Evolutionary conservation across 805 yeast species (phyloP).

Genomic region (Candida verbasci): DNA sequence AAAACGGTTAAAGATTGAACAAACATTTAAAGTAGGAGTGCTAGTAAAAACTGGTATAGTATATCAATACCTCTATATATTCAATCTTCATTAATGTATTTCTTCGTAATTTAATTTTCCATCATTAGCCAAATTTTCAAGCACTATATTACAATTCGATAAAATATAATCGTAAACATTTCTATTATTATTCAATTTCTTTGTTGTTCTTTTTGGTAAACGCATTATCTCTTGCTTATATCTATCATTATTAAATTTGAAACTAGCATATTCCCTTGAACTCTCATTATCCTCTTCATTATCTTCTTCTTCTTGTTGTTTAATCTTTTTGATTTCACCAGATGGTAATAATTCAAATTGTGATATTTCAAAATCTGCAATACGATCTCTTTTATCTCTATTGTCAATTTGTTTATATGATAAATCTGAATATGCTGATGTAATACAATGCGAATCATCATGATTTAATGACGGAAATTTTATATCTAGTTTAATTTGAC

Average conservation of each 20-base stretch:
- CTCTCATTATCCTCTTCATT: neutral
- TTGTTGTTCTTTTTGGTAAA: neutral
- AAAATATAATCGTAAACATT: neutral
- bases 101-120: neutral
- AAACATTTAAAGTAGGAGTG: no score
- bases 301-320: neutral
- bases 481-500: conserved; percentile 13
- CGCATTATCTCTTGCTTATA: neutral
- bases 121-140: conserved; percentile 1
- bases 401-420: conserved; percentile 1
- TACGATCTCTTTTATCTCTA: neutral
- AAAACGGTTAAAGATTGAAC: no score
- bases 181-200: no score
- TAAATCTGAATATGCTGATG: conserved; percentile 9
- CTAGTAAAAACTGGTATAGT: no score
- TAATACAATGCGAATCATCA: conserved; percentile 17
- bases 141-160: conserved; percentile 1
- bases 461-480: conserved; percentile 28
- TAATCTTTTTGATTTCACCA: neutral
- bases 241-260: neutral
- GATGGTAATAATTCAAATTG: neutral
- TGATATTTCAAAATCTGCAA: neutral
- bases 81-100: no score
- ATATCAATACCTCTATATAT: no score
- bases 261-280: conserved; percentile 3